These are phyloP conservation scores for Pseudogymnoascus sp. DNA, from an alignment of 2,329 filamentous ascomycete species.

Conservation along the genomic window DNA sequence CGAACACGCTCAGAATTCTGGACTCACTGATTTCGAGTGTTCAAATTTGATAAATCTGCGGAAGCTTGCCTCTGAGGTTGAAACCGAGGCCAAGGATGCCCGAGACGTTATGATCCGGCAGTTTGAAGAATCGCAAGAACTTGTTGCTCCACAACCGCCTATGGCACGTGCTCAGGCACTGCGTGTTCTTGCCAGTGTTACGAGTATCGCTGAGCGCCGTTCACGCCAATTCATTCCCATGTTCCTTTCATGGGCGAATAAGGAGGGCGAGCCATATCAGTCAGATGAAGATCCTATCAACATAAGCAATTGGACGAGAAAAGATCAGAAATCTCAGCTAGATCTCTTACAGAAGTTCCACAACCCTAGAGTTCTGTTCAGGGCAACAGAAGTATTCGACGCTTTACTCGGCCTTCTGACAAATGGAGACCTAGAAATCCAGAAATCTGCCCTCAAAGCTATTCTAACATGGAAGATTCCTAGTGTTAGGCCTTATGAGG, in stretches of 20 bases:
- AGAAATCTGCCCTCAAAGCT: conserved; percentile 76
- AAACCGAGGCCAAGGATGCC: conserved; percentile 47
- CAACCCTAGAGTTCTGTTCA: conserved; percentile 81
- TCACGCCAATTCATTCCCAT: conserved; percentile 81
- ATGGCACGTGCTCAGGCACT: conserved; percentile 72
- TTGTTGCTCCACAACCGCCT: conserved; percentile 43
- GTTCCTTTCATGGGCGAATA: conserved; percentile 72
- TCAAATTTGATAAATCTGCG: conserved; percentile 62
- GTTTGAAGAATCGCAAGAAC: conserved; percentile 60
- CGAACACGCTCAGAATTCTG: conserved; percentile 32
- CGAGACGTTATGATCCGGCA: conserved; percentile 52
- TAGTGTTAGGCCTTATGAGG: conserved; percentile 69
- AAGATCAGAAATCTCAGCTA: conserved; percentile 79
- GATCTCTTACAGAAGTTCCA: conserved; percentile 75
- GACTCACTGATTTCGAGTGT: conserved; percentile 75
- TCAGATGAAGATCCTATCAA: conserved; percentile 24
- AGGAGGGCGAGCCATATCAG: conserved; percentile 33
- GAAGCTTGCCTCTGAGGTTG: conserved; percentile 44
- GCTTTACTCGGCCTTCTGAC: conserved; percentile 69
- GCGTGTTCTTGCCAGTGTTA: conserved; percentile 66
- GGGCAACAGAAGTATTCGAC: conserved; percentile 66
- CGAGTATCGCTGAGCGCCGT: conserved; percentile 74
- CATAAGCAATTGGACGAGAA: conserved; percentile 56
- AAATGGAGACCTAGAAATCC: conserved; percentile 86
- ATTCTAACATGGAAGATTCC: conserved; percentile 85